Conservation (phyloP, 2,329 filamentous ascomycete genomes). For the Nectriaceae sp. region DNA sequence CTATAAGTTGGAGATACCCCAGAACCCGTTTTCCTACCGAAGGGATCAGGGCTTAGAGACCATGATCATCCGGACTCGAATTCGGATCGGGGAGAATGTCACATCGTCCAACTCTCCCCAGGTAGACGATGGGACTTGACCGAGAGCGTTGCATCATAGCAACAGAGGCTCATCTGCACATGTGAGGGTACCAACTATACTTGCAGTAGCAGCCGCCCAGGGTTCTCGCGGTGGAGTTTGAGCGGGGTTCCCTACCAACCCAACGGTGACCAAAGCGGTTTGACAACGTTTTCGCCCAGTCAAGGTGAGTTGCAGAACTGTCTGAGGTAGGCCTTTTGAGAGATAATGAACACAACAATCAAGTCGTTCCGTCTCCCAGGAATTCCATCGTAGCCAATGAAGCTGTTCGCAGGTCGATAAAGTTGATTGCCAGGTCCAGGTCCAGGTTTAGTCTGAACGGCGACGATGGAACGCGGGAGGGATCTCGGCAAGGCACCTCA, state of each 20-base stretch:
- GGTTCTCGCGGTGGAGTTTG: neutral
- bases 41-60: no score
- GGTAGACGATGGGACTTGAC: neutral
- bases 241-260: neutral
- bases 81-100: no score
- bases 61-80: no score
- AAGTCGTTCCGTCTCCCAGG: no score
- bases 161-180: neutral
- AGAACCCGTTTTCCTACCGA: neutral
- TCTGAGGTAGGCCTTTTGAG: constrained; percentile 4
- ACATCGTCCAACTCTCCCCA: neutral
- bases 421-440: constrained; percentile 6
- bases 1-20: neutral
- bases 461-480: neutral
- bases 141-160: neutral
- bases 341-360: neutral
- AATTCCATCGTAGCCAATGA: constrained; percentile 5
- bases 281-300: constrained; percentile 6
- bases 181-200: neutral
- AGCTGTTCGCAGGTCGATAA: constrained; percentile 10
- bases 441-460: neutral
- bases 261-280: neutral
- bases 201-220: neutral
- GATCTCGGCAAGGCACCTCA: neutral
- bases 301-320: neutral